Evolutionary conservation across 768 basidiomycete species (phyloP).

Genomic region (Auricularia sp.): DNA sequence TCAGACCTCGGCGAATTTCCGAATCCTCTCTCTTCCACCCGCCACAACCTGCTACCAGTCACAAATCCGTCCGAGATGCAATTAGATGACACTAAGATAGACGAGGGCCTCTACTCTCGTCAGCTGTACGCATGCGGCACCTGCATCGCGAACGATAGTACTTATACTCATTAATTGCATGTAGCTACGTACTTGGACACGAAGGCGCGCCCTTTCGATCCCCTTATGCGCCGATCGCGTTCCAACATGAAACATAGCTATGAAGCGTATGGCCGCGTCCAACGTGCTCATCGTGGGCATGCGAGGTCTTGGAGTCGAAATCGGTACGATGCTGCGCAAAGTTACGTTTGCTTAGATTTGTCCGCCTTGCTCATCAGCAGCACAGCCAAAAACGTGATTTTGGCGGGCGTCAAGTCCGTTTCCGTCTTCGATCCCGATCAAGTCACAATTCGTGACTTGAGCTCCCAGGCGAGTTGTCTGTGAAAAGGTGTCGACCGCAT

Average conservation of each 20-base stretch:
- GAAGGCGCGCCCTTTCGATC: constrained; percentile 50
- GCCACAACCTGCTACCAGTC: neutral
- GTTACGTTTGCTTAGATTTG: constrained; percentile 4
- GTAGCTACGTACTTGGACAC: constrained; percentile 89
- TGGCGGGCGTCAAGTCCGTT: constrained; percentile 96
- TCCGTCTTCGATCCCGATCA: constrained; percentile 90
- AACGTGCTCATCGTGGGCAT: constrained; percentile 90
- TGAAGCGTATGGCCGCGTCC: constrained; percentile 97
- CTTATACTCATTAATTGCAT: neutral
- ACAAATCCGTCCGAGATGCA: constrained; percentile 50
- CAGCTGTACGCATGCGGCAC: constrained; percentile 56
- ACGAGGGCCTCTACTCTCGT: constrained; percentile 88
- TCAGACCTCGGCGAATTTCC: neutral
- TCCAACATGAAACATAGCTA: constrained; percentile 46
- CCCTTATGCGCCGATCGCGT: neutral
- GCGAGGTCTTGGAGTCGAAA: constrained; percentile 90
- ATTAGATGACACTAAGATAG: constrained; percentile 77
- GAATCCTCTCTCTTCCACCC: neutral
- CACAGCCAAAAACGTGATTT: constrained; percentile 78
- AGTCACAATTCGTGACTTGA: constrained; percentile 76
- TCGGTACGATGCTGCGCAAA: constrained; percentile 42
- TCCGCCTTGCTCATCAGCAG: constrained; percentile 1
- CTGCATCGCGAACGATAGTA: neutral
- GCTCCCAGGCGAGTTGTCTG: constrained; percentile 64
- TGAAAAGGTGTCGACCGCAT: neutral